Percentiles rank a stretch among this genome's conserved stretches.
Conservation (phyloP, 495 filamentous ascomycete genomes). For the Penicillium arizonense region DNA sequence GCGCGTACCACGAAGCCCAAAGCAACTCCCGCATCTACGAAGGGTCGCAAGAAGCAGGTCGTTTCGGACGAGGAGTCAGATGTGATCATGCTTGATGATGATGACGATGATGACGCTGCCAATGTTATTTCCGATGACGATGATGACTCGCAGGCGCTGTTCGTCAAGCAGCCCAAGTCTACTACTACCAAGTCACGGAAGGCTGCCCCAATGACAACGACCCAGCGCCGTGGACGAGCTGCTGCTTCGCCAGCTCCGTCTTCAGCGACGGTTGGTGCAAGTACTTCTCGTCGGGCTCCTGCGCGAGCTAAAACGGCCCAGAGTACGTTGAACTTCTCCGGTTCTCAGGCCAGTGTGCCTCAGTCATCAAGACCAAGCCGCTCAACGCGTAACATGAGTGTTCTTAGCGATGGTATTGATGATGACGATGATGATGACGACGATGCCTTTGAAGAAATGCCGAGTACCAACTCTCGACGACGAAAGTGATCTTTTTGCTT, state of each 20-base stretch:
- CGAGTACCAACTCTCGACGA: constrained; percentile 16
- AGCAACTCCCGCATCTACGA: constrained; percentile 34
- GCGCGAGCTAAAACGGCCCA: constrained; percentile 49
- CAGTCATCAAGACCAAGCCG: constrained; percentile 44
- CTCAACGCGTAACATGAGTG: constrained; percentile 38
- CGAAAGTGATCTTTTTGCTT: constrained; percentile 13
- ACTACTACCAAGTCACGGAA: constrained; percentile 29
- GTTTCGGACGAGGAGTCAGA: constrained; percentile 61
- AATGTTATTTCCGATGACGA: constrained; percentile 32
- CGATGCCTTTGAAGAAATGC: constrained; percentile 75
- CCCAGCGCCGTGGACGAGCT: constrained; percentile 28
- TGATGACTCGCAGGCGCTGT: constrained; percentile 49
- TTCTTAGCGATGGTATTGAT: constrained; percentile 54
- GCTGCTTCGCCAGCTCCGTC: constrained; percentile 47
- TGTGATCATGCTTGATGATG: constrained; percentile 62
- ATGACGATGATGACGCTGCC: constrained; percentile 54
- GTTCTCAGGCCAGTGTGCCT: constrained; percentile 47
- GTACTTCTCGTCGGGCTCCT: constrained; percentile 33
- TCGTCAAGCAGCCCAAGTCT: constrained; percentile 51
- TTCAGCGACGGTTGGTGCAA: constrained; percentile 37
- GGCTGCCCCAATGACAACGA: constrained; percentile 25
- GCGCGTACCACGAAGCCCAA: constrained; percentile 40
- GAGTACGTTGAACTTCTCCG: constrained; percentile 70
- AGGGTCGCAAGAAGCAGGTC: constrained; percentile 42
- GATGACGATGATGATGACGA: constrained; percentile 80